Percentiles rank a stretch among this genome's conserved stretches.
phyloP scores from a whole-genome alignment of 2,329 filamentous ascomycete species.

The Epichloe typhina region DNA sequence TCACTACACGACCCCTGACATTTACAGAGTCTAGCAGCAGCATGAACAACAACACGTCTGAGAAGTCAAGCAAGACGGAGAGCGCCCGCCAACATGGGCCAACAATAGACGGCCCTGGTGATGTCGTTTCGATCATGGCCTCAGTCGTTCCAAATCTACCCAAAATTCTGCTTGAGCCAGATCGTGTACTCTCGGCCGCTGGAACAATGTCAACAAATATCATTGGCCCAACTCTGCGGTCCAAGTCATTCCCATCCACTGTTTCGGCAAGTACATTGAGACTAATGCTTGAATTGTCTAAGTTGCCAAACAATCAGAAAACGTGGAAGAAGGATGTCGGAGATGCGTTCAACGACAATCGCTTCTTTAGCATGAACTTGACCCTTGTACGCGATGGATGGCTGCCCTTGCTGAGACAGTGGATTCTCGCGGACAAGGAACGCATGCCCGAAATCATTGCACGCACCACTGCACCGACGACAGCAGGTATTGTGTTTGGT shows the following conservation, averaged over 20 bases:
- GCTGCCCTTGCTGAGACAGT: conserved; percentile 74
- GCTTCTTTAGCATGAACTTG: conserved; percentile 65
- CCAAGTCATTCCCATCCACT: conserved; percentile 78
- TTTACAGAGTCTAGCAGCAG: conserved; percentile 42
- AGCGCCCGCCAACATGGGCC: conserved; percentile 20
- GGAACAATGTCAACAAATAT: conserved; percentile 72
- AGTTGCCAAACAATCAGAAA: conserved; percentile 69
- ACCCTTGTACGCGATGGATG: conserved; percentile 58
- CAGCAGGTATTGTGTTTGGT: conserved; percentile 95
- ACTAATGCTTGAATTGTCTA: conserved; percentile 64
- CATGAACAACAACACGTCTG: conserved; percentile 21
- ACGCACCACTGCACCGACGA: conserved; percentile 71
- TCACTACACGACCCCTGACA: conserved; percentile 73
- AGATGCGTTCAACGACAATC: conserved; percentile 82
- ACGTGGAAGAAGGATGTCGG: conserved; percentile 84
- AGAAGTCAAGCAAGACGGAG: conserved; percentile 22
- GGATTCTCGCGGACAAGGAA: conserved; percentile 78
- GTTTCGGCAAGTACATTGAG: conserved; percentile 58
- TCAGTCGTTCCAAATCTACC: conserved; percentile 68
- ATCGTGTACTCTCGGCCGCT: conserved; percentile 68
- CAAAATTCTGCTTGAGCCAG: conserved; percentile 72
- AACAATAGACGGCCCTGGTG: conserved; percentile 39
- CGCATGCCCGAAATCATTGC: conserved; percentile 68
- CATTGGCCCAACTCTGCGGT: conserved; percentile 67
- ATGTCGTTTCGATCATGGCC: conserved; percentile 69